phyloP scores from a whole-genome alignment of 176 grass and related monocot genomes.

The Poa annua region DNA sequence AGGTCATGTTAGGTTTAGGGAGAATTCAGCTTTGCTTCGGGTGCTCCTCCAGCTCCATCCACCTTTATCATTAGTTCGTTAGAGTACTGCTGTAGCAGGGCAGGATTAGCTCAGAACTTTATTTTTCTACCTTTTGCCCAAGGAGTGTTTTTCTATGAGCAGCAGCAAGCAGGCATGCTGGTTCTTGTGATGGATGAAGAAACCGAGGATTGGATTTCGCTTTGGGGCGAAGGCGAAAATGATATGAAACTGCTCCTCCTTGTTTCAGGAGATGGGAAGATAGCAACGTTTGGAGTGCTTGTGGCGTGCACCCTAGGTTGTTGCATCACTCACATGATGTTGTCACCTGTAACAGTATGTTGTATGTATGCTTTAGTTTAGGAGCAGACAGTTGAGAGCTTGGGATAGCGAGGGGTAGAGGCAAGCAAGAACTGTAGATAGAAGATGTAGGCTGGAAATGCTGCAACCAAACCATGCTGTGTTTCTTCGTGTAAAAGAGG shows the following conservation, averaged over 20 bases:
- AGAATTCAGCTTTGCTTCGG: slow-evolving; percentile 33
- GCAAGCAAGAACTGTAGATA: slow-evolving; percentile 7
- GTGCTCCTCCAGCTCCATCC: slow-evolving; percentile 20
- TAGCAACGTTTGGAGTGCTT: background rate
- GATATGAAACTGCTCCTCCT: background rate
- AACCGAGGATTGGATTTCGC: background rate
- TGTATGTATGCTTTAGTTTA: background rate
- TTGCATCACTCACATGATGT: slow-evolving; percentile 27
- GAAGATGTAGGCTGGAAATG: background rate
- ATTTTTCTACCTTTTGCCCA: slow-evolving; percentile 36
- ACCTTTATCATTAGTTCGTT: slow-evolving; percentile 35
- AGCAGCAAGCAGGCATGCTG: background rate
- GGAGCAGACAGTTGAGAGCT: background rate
- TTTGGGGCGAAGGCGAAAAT: background rate
- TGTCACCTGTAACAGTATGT: slow-evolving; percentile 46
- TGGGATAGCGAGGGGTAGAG: slow-evolving; percentile 35
- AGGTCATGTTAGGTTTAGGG: slow-evolving; percentile 48
- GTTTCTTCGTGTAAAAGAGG: no score
- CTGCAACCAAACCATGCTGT: background rate
- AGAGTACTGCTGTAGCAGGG: slow-evolving; percentile 34
- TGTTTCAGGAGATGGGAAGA: background rate
- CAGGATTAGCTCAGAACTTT: slow-evolving; percentile 42
- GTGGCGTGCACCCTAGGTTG: slow-evolving; percentile 48
- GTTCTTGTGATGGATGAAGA: background rate
- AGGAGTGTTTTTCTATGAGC: slow-evolving; percentile 10